Conservation (phyloP, 192 early-diverging fungal species). For the Gryganskiella cystojenkinii region DNA sequence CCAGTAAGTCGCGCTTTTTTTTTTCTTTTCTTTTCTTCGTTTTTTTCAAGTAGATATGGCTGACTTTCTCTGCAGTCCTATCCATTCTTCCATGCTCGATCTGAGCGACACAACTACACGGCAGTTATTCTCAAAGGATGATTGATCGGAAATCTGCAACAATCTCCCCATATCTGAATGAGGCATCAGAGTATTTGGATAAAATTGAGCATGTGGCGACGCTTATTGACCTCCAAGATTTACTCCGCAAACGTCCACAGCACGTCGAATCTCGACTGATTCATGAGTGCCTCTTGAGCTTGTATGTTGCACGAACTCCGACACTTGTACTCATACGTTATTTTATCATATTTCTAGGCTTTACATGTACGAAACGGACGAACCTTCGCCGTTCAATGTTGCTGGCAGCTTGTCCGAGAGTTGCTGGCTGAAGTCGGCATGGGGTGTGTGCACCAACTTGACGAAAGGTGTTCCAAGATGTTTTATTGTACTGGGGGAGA, state of each 20-base stretch:
- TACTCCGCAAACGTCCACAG: constrained; percentile 16
- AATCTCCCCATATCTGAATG: constrained; percentile 22
- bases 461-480: constrained; percentile 18
- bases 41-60: background rate
- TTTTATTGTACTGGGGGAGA: constrained; percentile 23
- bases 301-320: constrained; percentile 10
- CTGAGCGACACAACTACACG: constrained; percentile 15
- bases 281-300: constrained; percentile 30
- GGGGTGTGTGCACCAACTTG: constrained; percentile 22
- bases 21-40: constrained; percentile 1
- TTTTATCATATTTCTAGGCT: constrained; percentile 16
- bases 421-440: constrained; percentile 32
- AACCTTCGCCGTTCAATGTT: constrained; percentile 29
- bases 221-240: constrained; percentile 15
- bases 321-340: background rate
- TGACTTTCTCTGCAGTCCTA: constrained; percentile 22
- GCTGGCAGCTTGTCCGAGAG: constrained; percentile 12
- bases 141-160: constrained; percentile 19
- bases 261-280: constrained; percentile 22
- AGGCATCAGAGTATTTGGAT: constrained; percentile 26
- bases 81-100: constrained; percentile 31
- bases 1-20: constrained; percentile 1
- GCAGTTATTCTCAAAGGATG: constrained; percentile 31
- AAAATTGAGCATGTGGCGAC: constrained; percentile 18
- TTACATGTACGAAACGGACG: constrained; percentile 19